phyloP scores from a whole-genome alignment of 148 eudicot species.

The Rhododendron simsii region DNA sequence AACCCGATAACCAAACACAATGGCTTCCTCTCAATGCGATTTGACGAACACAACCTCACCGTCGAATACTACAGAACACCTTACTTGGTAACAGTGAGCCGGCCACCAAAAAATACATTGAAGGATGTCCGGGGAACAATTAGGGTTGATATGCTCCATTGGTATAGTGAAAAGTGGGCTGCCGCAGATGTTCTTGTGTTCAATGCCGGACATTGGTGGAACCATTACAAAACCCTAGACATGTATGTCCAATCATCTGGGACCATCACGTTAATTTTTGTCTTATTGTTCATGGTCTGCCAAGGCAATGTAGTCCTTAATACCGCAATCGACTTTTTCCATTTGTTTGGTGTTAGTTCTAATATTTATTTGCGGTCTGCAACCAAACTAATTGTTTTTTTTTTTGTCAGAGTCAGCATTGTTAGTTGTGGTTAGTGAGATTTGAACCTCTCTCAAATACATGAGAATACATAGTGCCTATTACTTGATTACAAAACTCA shows the following conservation, averaged over 20 bases:
- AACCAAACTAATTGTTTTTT: too few relatives aligned
- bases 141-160: slow-evolving; percentile 59
- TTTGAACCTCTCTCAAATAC: too few relatives aligned
- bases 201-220: slow-evolving; percentile 83
- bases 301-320: too few relatives aligned
- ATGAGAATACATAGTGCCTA: too few relatives aligned
- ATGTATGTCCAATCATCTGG: slow-evolving; percentile 27
- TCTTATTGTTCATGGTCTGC: too few relatives aligned
- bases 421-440: too few relatives aligned
- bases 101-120: slow-evolving; percentile 40
- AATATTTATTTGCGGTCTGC: too few relatives aligned
- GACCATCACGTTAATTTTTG: too few relatives aligned
- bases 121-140: slow-evolving; percentile 36
- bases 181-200: slow-evolving; percentile 45
- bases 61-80: slow-evolving; percentile 70
- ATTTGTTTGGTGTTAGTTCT: background rate
- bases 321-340: background rate
- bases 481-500: background rate
- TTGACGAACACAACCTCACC: slow-evolving; percentile 57
- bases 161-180: slow-evolving; percentile 55
- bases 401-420: too few relatives aligned
- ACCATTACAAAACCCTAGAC: slow-evolving; percentile 50
- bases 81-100: slow-evolving; percentile 40
- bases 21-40: slow-evolving; percentile 52
- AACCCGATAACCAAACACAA: slow-evolving; percentile 56